phyloP scores from a whole-genome alignment of 352 stramenopile species.

The Blastocystis sp. region DNA sequence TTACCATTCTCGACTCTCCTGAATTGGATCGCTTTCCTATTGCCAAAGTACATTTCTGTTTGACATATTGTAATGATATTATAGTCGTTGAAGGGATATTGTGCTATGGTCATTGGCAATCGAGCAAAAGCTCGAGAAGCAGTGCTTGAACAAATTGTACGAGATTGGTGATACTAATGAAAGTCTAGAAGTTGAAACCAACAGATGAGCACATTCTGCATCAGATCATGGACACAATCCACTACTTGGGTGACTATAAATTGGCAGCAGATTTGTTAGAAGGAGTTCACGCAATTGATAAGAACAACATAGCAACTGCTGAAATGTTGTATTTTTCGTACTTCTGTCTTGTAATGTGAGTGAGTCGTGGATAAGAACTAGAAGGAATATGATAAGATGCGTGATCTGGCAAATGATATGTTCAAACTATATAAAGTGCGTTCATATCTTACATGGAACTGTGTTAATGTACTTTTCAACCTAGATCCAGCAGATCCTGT shows the following conservation, averaged over 20 bases:
- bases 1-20: conserved; percentile 23
- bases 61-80: neutral
- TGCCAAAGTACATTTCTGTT: neutral
- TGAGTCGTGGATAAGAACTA: neutral
- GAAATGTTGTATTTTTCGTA: conserved; percentile 46
- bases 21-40: conserved; percentile 21
- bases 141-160: conserved; percentile 10
- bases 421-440: conserved; percentile 1
- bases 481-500: neutral
- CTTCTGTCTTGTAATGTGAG: neutral
- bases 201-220: conserved; percentile 10
- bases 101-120: conserved; percentile 4
- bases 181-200: conserved; percentile 1
- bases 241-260: conserved; percentile 28
- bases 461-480: conserved; percentile 39
- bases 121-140: neutral
- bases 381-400: conserved; percentile 25
- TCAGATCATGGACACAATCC: neutral
- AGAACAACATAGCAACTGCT: conserved; percentile 37
- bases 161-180: no score
- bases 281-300: neutral
- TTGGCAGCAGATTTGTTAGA: conserved; percentile 25
- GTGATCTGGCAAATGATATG: conserved; percentile 32
- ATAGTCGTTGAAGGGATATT: conserved; percentile 32
- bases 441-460: conserved; percentile 30